Evolutionary conservation across 139 green algal genomes (phyloP).

Genomic region (Coccomyxa sp.): DNA sequence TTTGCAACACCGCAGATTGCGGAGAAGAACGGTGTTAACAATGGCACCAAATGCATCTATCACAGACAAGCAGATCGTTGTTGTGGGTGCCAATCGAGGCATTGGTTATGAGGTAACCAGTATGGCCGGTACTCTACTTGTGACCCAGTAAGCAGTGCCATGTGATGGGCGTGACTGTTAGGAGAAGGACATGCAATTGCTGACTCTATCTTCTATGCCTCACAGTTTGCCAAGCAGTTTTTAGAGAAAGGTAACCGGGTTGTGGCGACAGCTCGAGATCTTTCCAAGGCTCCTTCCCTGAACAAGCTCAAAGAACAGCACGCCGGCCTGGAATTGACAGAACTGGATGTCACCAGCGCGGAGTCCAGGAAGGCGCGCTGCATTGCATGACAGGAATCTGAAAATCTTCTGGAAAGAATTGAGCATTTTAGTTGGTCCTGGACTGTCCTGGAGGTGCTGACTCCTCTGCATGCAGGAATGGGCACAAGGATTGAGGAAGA

Average conservation of each 20-base stretch:
- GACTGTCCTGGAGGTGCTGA: neutral
- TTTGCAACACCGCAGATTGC: too few species aligned
- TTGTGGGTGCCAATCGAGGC: conserved; percentile 18
- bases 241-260: conserved; percentile 38
- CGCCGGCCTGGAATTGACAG: neutral
- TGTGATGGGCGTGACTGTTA: too few species aligned
- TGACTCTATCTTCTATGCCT: neutral
- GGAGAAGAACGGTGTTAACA: too few species aligned
- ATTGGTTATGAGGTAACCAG: conserved; percentile 23
- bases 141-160: too few species aligned
- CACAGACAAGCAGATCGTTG: conserved; percentile 11
- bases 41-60: neutral
- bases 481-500: neutral
- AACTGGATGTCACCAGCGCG: conserved; percentile 22
- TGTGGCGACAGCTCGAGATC: conserved; percentile 31
- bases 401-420: neutral
- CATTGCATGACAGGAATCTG: neutral
- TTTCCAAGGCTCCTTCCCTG: conserved; percentile 1
- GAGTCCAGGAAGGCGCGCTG: conserved; percentile 17
- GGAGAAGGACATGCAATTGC: too few species aligned
- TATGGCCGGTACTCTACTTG: neutral
- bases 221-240: conserved; percentile 39
- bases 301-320: conserved; percentile 6
- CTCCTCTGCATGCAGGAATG: neutral
- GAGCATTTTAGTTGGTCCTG: neutral